Conservation (phyloP, 139 green algal species). For the Auxenochlorella pyrenoidosa region DNA sequence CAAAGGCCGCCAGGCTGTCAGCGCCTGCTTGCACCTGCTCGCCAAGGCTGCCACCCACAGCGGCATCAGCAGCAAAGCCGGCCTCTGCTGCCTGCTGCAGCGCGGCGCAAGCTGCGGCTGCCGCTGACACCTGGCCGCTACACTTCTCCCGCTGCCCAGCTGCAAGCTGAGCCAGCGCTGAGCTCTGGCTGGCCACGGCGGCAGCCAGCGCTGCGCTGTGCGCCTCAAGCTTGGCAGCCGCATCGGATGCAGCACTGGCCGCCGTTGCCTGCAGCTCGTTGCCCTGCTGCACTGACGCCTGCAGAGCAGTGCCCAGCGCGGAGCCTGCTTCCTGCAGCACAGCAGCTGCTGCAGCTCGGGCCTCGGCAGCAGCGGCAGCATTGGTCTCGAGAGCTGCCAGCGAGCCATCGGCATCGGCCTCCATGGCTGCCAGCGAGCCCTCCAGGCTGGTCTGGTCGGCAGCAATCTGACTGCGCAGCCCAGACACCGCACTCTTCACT, state of each 20-base stretch:
- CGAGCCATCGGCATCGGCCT: neutral
- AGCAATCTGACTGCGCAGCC: neutral
- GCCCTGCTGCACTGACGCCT: neutral
- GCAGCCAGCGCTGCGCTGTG: conserved; percentile 20
- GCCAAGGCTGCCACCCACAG: neutral
- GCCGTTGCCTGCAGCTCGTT: neutral
- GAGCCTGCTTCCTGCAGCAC: conserved; percentile 23
- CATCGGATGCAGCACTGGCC: neutral
- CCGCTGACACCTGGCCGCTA: neutral
- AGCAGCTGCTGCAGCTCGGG: neutral
- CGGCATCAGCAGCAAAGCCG: neutral
- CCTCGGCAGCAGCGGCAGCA: neutral
- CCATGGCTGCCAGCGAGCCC: conserved; percentile 4
- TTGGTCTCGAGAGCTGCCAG: conserved; percentile 15
- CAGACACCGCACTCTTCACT: conserved; percentile 13
- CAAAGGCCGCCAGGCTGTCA: conserved; percentile 13
- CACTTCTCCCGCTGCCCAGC: neutral
- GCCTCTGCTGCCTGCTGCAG: neutral
- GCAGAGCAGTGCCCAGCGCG: conserved; percentile 2
- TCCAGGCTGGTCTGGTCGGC: conserved; percentile 14
- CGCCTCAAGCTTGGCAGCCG: conserved; percentile 9
- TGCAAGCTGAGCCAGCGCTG: neutral
- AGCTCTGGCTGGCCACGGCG: neutral
- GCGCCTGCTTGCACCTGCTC: neutral
- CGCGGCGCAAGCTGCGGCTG: neutral